Evolutionary conservation across 495 filamentous ascomycete species (phyloP), one percentile per base, ranked within the genome.

Genomic region (Evernia prunastri): DNA sequence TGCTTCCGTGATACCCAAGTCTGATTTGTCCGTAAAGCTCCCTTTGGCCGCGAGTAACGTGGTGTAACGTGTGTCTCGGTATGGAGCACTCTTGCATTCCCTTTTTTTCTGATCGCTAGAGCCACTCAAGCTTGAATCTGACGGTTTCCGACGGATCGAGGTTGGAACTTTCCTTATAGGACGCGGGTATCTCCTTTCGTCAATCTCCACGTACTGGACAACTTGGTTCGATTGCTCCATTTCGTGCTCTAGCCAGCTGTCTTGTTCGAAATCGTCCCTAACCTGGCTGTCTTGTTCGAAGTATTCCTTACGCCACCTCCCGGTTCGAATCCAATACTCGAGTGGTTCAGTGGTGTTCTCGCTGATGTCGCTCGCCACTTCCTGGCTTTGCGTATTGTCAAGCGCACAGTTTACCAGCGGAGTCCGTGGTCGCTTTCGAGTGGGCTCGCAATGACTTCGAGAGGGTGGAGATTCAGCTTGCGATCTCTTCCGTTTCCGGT

Each of bases 21-120:
- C 54, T 9, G 63, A 76, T 59, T 75, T 59, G 8, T 58, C 18
- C 76, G 80, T 79, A 58, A 72, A 81, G 66, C 73, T 76, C 15
- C 72, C 74, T 51, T 75, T 74, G n/a, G 70, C 71, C 9, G 36
- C 64, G 62, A 80, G 76, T 13, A 75, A 33, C 7, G 53, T 67
- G 18, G 61, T 42, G 61, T 78, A 81, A 15, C 67, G 63, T 47
- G 68, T 57, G 63, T 73, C 65, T 61, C 61, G 39, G 61, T 82
- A 81, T 49, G 64, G 70, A 15, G 71, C 68, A 64, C 77, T 80
- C 66, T 79, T 77, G 58, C 2, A 17, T 4, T 47, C 58, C 10
- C 40, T 36, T 13, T 12, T 15, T 9, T 1, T 11, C 23, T 60
- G 42, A 4, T 60, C 58, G 39, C 42, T 60, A 60, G 42, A 42